These are phyloP conservation scores for Tylopilus orsonianus DNA, from an alignment of 1,284 basidiomycete genomes.

Conservation along the genomic window DNA sequence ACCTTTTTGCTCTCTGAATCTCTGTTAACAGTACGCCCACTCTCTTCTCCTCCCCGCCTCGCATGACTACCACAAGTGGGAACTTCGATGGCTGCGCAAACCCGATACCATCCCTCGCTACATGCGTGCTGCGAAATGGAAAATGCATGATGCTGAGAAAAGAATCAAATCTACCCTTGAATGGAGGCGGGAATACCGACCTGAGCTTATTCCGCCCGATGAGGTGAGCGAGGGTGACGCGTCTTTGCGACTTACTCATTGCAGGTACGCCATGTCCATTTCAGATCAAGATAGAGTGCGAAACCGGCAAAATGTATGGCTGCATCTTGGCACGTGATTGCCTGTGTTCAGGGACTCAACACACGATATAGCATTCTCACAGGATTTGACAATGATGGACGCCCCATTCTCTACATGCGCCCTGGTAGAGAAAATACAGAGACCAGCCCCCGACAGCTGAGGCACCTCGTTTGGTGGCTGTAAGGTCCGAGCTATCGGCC, in stretches of 20 bases:
- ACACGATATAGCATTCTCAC: slow-evolving; percentile 71
- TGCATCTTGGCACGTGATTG: background rate
- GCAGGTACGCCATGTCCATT: background rate
- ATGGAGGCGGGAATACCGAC: slow-evolving; percentile 80
- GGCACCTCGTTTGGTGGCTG: slow-evolving; percentile 83
- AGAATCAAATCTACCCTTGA: slow-evolving; percentile 76
- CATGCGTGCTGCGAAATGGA: slow-evolving; percentile 84
- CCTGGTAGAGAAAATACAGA: slow-evolving; percentile 83
- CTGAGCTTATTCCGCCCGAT: slow-evolving; percentile 77
- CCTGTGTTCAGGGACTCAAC: background rate
- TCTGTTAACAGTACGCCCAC: slow-evolving; percentile 55
- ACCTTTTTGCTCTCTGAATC: background rate
- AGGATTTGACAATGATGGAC: slow-evolving; percentile 80
- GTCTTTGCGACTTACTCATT: slow-evolving; percentile 2
- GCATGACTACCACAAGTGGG: slow-evolving; percentile 75
- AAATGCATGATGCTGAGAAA: slow-evolving; percentile 71
- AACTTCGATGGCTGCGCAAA: slow-evolving; percentile 71
- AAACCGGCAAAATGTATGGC: slow-evolving; percentile 85
- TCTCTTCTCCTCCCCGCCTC: slow-evolving; percentile 59
- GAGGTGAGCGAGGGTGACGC: slow-evolving; percentile 45
- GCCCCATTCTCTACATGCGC: slow-evolving; percentile 83
- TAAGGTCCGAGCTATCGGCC: slow-evolving; percentile 40
- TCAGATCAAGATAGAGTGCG: slow-evolving; percentile 70
- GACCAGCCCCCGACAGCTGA: slow-evolving; percentile 71
- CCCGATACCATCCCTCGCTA: slow-evolving; percentile 78